phyloP scores from a whole-genome alignment of 495 filamentous ascomycete genomes.

The Parachaetomium inaequale region DNA sequence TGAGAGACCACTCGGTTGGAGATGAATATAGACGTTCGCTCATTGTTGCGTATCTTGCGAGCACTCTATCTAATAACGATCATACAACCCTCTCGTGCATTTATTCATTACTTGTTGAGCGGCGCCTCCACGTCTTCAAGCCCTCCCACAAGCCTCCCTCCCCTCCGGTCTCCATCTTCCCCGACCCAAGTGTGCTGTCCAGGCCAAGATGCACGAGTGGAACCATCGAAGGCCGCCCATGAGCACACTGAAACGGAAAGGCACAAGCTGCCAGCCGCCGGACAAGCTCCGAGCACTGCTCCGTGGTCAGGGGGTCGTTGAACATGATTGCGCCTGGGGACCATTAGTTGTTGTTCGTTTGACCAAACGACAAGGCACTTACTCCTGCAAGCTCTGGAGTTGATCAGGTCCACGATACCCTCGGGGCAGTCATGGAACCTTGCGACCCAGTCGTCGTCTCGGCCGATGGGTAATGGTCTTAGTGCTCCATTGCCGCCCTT shows the following conservation, averaged over 20 bases:
- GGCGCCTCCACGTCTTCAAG: constrained; percentile 15
- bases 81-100: neutral
- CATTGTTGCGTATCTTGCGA: too few species aligned
- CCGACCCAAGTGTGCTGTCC: neutral
- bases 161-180: neutral
- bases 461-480: too few species aligned
- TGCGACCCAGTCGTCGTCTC: constrained; percentile 48
- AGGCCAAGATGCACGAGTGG: constrained; percentile 60
- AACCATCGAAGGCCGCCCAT: constrained; percentile 75
- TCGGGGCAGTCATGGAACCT: constrained; percentile 64
- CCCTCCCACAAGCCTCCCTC: constrained; percentile 7
- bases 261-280: constrained; percentile 59
- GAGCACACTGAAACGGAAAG: constrained; percentile 93
- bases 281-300: constrained; percentile 66
- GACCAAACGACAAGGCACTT: constrained; percentile 15
- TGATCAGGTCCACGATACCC: constrained; percentile 80
- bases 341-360: neutral
- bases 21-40: too few species aligned
- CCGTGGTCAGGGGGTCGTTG: constrained; percentile 67
- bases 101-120: neutral
- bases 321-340: constrained; percentile 81
- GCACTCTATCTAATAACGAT: too few species aligned
- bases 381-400: constrained; percentile 84
- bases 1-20: too few species aligned
- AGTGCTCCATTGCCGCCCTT: constrained; percentile 1